Base-by-base conservation (phyloP, 371 early-diverging fungal species). In the Mucor indicus region DNA sequence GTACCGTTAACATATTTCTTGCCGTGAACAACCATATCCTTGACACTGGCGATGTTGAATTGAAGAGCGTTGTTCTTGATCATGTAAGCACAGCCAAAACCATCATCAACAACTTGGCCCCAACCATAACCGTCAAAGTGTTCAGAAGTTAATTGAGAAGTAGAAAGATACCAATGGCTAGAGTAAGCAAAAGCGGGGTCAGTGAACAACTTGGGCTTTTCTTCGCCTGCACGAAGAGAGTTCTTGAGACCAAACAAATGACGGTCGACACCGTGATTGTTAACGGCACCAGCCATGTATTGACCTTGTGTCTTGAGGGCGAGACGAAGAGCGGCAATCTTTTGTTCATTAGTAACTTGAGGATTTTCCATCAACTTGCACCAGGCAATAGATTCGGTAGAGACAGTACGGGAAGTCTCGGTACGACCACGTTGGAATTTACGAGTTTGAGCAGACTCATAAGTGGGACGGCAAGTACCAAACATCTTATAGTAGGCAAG, bases 61-160 rank as follows among this genome's bases (percentile, higher is more conserved):
- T 91, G 84, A 40, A 96, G 60, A 39, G 83, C 69, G 53, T 86
- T 75, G 46, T 83, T 77, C 72, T 91, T 92, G 69, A 96, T 83
- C 86, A 92, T 93, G 77, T 98, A 98, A 17, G 97, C 96, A 57
- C 87, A 64, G 38, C 95, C 96, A 64, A 87, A 97, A 8, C 98
- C 98, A 69, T 93, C 91, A 25, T 91, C 85, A n/a, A 93, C 90
- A 29, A 98, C 97, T 65, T 91, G 92, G 45, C 95, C 95, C 94
- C 95, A 98, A 10, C 98, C 98, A 60, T 94, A 98, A 35, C 85
- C 84, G 47, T 86, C 83, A 75, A 92, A 96, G 71, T 90, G 71
- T 61, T 95, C 95, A 50, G 89, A 85, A 4, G 90, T 76, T 45
- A 98, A 76, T 69, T 96, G 95, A 22, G 93, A 93, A 1, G 97